These are phyloP conservation scores for Triglochin maritima DNA, from an alignment of 106 monocot species.

Conservation along the genomic window DNA sequence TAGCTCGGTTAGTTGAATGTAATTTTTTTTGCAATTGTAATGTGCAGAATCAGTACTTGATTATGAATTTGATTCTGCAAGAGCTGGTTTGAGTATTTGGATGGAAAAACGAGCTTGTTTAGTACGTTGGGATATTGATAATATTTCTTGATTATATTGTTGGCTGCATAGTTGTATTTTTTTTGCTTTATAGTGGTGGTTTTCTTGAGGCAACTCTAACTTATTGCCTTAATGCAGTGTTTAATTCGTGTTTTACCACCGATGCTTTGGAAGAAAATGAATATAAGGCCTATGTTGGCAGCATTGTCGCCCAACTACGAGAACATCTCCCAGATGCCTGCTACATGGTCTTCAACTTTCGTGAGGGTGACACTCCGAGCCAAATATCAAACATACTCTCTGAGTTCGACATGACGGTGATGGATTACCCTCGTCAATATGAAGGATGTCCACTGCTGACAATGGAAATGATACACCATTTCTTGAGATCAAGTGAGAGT, in stretches of 20 bases:
- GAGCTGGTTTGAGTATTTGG: background rate
- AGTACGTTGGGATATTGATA: background rate
- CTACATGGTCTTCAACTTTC: slow-evolving; percentile 94
- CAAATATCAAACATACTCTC: slow-evolving; percentile 52
- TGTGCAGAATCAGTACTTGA: background rate
- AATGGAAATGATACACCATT: slow-evolving; percentile 94
- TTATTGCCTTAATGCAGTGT: slow-evolving; percentile 36
- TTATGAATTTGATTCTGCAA: background rate
- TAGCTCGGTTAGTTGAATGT: no score
- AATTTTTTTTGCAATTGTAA: no score
- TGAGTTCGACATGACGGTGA: slow-evolving; percentile 79
- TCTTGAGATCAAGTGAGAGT: slow-evolving; percentile 80
- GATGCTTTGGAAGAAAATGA: slow-evolving; percentile 55
- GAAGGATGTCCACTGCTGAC: slow-evolving; percentile 84
- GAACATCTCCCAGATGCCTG: slow-evolving; percentile 71
- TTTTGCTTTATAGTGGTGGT: background rate
- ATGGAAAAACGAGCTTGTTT: background rate
- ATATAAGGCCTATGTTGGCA: slow-evolving; percentile 55
- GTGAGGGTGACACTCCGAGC: slow-evolving; percentile 64
- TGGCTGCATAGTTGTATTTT: background rate
- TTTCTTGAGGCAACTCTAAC: background rate
- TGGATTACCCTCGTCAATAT: slow-evolving; percentile 87
- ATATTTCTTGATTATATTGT: background rate
- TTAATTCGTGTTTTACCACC: slow-evolving; percentile 87
- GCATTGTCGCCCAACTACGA: slow-evolving; percentile 57